Base-by-base conservation (phyloP, 345 rosid species). In the Populus simonii region DNA sequence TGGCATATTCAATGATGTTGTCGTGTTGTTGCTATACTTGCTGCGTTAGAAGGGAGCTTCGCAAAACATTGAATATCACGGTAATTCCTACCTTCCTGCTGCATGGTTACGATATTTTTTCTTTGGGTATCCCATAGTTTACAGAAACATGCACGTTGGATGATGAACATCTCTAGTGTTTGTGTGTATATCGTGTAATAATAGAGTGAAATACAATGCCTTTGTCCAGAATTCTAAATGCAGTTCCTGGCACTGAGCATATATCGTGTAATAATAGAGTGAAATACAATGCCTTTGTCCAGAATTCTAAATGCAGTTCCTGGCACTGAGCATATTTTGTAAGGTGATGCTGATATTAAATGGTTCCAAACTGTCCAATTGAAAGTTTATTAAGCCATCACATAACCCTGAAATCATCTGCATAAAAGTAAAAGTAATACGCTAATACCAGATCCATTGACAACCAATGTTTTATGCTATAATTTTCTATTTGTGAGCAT, bases 21-120 rank as follows among this genome's bases (percentile, higher is more conserved):
- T 96, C 99, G 36, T 96, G 99, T 83, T 96, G 99, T 84, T 96
- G 99, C 87, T 96, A 96, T 73, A 96, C 99, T 62, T 96, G 99
- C 81, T 96, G 99, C 5, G 78, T 93, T 18, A 88, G 99, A 86
- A 87, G 95, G 91, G 93, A 92, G 87, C 97, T 96, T 70, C 94
- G 99, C 76, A 89, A 85, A 85, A 88, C 76, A 35, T 82, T 93
- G 72, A 93, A 92, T 80, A 96, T 96, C 73, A 82, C 87, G 92
- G 99, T 96, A 93, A 68, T 68, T 81, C 67, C 74, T 78, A 59
- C 29, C 69, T 74, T 31, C 59, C 66, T 20, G 41, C 69, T 68
- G 66, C 66, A 81, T 70, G 27, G 36, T 57, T 66, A 69, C 71
- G 31, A 70, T 47, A 3, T 7, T 43, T 63, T 71, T 61, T 33